Conservation (phyloP, 441 rosid genomes). For the Populus hybrid region DNA sequence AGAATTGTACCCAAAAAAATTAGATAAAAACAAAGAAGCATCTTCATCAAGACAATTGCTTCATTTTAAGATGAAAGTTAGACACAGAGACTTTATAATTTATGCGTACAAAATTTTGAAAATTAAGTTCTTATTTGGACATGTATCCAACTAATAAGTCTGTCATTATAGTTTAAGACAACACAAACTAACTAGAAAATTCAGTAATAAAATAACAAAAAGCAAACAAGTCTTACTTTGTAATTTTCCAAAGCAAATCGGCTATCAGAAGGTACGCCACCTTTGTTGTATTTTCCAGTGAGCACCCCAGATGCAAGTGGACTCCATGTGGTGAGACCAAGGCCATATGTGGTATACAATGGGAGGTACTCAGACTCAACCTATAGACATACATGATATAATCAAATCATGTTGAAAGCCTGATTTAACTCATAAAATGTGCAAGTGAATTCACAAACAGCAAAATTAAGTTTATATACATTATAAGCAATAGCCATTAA, state of each 20-base stretch:
- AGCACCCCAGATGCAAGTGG: slow-evolving; percentile 98
- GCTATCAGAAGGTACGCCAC: slow-evolving; percentile 79
- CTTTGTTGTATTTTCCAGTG: slow-evolving; percentile 90
- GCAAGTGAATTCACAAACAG: background rate
- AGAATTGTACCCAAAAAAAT: background rate
- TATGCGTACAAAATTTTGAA: background rate
- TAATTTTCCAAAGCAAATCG: slow-evolving; percentile 93
- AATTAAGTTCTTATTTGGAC: background rate
- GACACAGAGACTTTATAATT: background rate
- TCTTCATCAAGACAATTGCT: background rate
- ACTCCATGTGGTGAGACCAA: slow-evolving; percentile 98
- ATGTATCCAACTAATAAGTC: background rate
- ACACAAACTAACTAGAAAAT: slow-evolving; percentile 3
- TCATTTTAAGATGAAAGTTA: background rate
- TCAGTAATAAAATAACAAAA: slow-evolving; percentile 7
- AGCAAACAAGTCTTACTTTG: slow-evolving; percentile 45
- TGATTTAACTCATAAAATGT: background rate
- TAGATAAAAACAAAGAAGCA: background rate
- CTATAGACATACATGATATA: slow-evolving; percentile 29
- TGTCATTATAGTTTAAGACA: background rate
- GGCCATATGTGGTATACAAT: slow-evolving; percentile 73
- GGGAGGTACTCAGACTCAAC: slow-evolving; percentile 92
- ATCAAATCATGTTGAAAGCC: background rate
- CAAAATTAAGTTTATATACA: background rate
- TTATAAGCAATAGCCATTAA: background rate